These are phyloP conservation scores for Solanum pinnatisectum DNA, from an alignment of 257 asterid species.

Conservation along the genomic window DNA sequence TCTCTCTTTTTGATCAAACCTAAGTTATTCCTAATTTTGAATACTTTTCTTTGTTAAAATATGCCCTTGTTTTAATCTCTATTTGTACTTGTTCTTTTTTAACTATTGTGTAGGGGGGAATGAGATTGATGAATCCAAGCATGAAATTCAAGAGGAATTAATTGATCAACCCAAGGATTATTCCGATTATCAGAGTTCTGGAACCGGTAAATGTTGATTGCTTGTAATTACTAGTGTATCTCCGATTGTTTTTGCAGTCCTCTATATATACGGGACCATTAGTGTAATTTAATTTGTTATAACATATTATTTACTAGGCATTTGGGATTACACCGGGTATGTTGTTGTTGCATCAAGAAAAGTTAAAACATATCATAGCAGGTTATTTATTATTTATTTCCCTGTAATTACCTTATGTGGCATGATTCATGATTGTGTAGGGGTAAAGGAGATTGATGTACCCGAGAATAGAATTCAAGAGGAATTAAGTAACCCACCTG, in stretches of 20 bases:
- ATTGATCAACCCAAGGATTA: background rate
- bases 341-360: background rate
- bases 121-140: background rate
- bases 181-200: background rate
- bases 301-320: background rate
- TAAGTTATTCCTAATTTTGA: slow-evolving; percentile 17
- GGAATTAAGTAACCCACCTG: background rate
- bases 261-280: background rate
- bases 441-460: background rate
- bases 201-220: slow-evolving; percentile 34
- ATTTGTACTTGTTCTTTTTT: background rate
- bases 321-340: background rate
- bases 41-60: background rate
- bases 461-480: background rate
- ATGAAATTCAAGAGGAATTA: background rate
- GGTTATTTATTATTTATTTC: background rate
- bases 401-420: background rate
- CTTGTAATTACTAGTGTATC: slow-evolving; percentile 23
- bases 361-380: background rate
- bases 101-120: background rate
- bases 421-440: background rate
- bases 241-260: background rate
- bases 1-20: background rate
- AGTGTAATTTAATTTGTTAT: background rate
- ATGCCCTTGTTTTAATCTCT: background rate